Evolutionary conservation across 768 basidiomycete genomes (phyloP), one percentile per base, ranked within the genome.

Genomic region (Mycena indigotica): DNA sequence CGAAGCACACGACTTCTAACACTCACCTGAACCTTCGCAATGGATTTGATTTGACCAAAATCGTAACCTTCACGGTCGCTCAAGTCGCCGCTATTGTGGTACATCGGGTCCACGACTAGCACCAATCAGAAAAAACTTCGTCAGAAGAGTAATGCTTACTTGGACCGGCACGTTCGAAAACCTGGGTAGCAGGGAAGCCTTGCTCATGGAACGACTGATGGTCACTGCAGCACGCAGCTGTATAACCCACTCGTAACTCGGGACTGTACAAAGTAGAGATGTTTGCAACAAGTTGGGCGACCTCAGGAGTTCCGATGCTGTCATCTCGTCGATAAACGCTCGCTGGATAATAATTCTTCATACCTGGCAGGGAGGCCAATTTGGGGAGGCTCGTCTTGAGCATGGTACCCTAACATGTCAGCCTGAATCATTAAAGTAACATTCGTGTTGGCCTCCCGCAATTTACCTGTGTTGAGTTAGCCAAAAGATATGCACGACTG

Each of bases 371-470:
- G 93, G 29, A 95, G 80, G 17, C 90, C 93, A 8, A 97, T 81
- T 68, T 97, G 95, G 2, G 82, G 70, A 13, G 91, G 91, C 73
- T 97, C 95, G 25, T 81, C 82, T 0, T 85, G 83, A 19, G 77
- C 85, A 59, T 86, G 91, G 69, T 94, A 96, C 0, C 85, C 95
- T 39, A 91, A 80, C 95, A 96, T 96, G 66, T 97, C 95, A 0
- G 91, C 91, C 70, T 96, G 95, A 49, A 95, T 78, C 83, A 95
- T 91, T 29, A 96, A 67, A 1, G 88, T 84, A 45, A 96, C 73
- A 62, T 92, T 87, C 24, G 84, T 86, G 55, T 82, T 76, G 19
- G 71, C 70, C 26, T 71, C 73, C 54, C 84, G 79, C 66, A 95
- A 67, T 66, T 87, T 77, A 21, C 75, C 90, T 92, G 64, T 24